Percentiles rank a stretch among this genome's conserved stretches.
Conservation (phyloP, 208 protist species). For the Kentomonas sorsogonicus region DNA sequence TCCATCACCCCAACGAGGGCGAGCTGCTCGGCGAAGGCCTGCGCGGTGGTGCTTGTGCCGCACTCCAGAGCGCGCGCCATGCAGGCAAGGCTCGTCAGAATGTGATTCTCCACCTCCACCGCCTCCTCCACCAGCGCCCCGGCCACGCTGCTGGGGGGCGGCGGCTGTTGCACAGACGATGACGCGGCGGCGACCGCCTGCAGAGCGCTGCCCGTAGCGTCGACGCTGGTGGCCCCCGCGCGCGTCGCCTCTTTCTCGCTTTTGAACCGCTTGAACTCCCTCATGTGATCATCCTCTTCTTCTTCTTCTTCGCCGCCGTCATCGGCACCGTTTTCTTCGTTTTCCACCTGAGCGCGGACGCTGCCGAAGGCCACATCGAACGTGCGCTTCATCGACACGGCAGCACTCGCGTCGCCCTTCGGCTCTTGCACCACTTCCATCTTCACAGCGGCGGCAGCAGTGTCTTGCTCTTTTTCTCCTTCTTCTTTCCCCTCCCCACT, state of each 20-base stretch:
- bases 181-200: not conserved
- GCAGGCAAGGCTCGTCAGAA: constrained; percentile 38
- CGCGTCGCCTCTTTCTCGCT: constrained; percentile 14
- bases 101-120: constrained; percentile 13
- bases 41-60: constrained; percentile 39
- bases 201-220: not conserved
- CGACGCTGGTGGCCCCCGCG: not conserved
- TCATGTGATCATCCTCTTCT: constrained; percentile 35
- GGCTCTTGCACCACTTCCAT: not conserved
- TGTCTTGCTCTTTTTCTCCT: not conserved
- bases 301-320: constrained; percentile 24
- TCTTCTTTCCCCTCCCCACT: constrained; percentile 3
- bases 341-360: not conserved
- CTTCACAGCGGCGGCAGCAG: not conserved
- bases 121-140: constrained; percentile 16
- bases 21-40: constrained; percentile 48
- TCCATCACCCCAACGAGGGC: constrained; percentile 57
- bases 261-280: constrained; percentile 54
- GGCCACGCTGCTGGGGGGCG: not conserved
- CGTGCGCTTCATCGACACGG: no score
- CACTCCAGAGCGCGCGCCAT: constrained; percentile 35
- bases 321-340: constrained; percentile 1
- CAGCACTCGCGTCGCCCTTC: constrained; percentile 2
- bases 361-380: no score
- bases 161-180: not conserved